These are phyloP conservation scores for Cyclotella cryptica DNA, from an alignment of 108 stramenopile species.

Conservation along the genomic window DNA sequence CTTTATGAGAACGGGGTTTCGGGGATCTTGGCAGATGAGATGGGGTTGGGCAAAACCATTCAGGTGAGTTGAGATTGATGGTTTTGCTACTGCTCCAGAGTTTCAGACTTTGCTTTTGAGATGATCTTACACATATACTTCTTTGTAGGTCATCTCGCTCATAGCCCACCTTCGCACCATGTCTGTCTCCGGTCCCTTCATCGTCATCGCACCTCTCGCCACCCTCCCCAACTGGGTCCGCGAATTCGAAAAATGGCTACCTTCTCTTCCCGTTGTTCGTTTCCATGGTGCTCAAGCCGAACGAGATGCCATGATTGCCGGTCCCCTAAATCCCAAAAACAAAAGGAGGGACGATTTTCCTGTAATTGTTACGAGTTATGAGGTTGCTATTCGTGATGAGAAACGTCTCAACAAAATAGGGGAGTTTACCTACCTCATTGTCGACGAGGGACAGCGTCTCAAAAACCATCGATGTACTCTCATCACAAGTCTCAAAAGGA, in stretches of 20 bases:
- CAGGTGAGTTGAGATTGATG: neutral
- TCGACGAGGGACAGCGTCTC: conserved; percentile 99
- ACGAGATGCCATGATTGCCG: conserved; percentile 78
- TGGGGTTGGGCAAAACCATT: conserved; percentile 58
- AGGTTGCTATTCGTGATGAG: conserved; percentile 91
- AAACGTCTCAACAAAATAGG: conserved; percentile 71
- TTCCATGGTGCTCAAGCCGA: conserved; percentile 94
- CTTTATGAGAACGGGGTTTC: conserved; percentile 97
- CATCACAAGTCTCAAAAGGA: conserved; percentile 88
- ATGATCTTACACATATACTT: neutral
- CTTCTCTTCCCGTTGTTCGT: conserved; percentile 81
- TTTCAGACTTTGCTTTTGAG: neutral
- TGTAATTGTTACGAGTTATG: conserved; percentile 95
- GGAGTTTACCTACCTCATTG: conserved; percentile 91
- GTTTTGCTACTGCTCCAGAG: neutral
- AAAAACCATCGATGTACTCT: conserved; percentile 97
- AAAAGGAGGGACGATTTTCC: conserved; percentile 80
- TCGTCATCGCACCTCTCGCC: conserved; percentile 96
- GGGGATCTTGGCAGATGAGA: conserved; percentile 99
- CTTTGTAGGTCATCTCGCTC: conserved; percentile 90
- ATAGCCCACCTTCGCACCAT: conserved; percentile 93
- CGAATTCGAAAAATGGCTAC: conserved; percentile 97
- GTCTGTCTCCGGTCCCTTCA: conserved; percentile 90
- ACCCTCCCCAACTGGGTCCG: conserved; percentile 98
- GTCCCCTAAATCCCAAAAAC: conserved; percentile 70